phyloP scores from a whole-genome alignment of 2,329 filamentous ascomycete genomes.

The Diplodia seriata region DNA sequence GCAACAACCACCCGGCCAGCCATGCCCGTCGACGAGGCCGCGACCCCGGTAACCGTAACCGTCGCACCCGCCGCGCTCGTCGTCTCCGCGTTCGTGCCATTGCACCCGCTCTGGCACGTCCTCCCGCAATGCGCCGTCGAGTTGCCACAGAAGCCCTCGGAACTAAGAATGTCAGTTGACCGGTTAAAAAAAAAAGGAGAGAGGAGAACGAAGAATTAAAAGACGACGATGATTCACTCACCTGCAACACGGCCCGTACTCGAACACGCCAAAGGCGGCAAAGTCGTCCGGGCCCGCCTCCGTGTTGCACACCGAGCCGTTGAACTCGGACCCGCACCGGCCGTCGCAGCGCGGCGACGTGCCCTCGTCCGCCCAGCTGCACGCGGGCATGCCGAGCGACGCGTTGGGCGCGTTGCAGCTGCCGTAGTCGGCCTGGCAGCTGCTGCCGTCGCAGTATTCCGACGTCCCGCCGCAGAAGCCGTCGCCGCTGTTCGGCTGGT shows the following conservation, averaged over 20 bases:
- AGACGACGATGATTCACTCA: background rate
- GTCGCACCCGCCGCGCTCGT: conserved; percentile 6
- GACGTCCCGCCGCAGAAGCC: conserved; percentile 23
- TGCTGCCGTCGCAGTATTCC: conserved; percentile 15
- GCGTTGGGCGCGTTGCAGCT: conserved; percentile 16
- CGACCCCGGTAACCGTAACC: conserved; percentile 16
- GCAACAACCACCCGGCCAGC: background rate
- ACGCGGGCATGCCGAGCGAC: conserved; percentile 25
- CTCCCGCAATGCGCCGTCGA: conserved; percentile 9
- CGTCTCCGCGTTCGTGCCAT: background rate
- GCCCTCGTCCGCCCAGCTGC: conserved; percentile 28
- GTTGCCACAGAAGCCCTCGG: conserved; percentile 23
- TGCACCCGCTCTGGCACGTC: conserved; percentile 29
- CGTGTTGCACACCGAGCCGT: conserved; percentile 24
- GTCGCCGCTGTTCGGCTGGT: background rate
- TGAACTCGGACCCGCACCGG: conserved; percentile 20
- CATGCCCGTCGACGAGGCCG: conserved; percentile 6
- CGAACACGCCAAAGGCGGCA: conserved; percentile 15
- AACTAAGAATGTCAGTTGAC: background rate
- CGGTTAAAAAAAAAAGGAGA: background rate
- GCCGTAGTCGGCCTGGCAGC: conserved; percentile 26
- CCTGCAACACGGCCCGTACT: conserved; percentile 31
- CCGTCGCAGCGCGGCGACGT: conserved; percentile 31
- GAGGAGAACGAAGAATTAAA: too few species aligned
- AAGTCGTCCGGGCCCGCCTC: conserved; percentile 18